Evolutionary conservation across 495 filamentous ascomycete genomes (phyloP).

Genomic region (Xylaria telfairii): DNA sequence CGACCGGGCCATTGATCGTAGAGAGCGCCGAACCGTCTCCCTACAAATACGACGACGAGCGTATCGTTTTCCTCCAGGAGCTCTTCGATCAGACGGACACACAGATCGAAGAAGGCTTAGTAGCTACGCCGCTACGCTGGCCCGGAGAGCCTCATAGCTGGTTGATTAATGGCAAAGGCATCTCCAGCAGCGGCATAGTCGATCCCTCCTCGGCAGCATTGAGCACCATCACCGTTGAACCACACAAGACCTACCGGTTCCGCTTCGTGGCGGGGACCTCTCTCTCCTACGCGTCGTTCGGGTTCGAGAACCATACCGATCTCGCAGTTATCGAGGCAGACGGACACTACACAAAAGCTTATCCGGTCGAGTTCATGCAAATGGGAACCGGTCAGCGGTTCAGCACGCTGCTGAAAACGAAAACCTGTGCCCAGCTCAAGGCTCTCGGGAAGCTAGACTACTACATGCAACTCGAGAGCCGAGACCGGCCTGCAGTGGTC

Average conservation of each 20-base stretch:
- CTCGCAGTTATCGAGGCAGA: constrained; percentile 60
- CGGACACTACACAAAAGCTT: constrained; percentile 56
- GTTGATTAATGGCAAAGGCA: constrained; percentile 47
- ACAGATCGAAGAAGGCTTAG: constrained; percentile 44
- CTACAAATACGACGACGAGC: constrained; percentile 59
- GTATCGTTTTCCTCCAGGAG: constrained; percentile 57
- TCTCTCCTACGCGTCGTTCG: constrained; percentile 52
- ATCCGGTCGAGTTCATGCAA: constrained; percentile 50
- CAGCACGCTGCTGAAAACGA: constrained; percentile 54
- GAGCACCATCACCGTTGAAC: constrained; percentile 57
- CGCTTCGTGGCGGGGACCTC: constrained; percentile 58
- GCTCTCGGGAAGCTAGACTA: constrained; percentile 45
- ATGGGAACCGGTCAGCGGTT: constrained; percentile 60
- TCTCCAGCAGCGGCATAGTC: constrained; percentile 32
- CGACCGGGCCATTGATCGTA: constrained; percentile 58
- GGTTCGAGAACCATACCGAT: constrained; percentile 53
- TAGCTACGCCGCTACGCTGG: constrained; percentile 40
- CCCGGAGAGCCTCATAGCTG: constrained; percentile 51
- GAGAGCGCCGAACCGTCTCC: constrained; percentile 47
- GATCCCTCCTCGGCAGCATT: constrained; percentile 30
- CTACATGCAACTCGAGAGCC: constrained; percentile 57
- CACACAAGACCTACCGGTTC: constrained; percentile 60
- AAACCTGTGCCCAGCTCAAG: constrained; percentile 43
- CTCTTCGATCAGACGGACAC: constrained; percentile 48
- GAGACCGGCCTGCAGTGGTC: constrained; percentile 45